These are phyloP conservation scores for Ettlia oleoabundans DNA, from an alignment of 139 green algal genomes.

Conservation along the genomic window DNA sequence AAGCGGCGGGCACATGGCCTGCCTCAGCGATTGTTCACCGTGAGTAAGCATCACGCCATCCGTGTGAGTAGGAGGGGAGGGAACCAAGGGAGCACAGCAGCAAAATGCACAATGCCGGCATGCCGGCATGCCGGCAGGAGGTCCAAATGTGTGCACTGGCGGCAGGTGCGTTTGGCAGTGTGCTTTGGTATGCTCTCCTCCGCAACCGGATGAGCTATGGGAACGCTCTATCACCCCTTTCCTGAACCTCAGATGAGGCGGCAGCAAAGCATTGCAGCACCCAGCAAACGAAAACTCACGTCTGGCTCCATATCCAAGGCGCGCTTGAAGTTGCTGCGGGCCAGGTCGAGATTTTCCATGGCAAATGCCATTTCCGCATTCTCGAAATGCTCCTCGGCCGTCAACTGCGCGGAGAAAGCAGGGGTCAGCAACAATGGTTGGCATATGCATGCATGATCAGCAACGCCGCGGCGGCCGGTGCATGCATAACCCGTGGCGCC, in stretches of 20 bases:
- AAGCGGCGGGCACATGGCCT: background rate
- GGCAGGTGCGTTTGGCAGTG: too few relatives aligned
- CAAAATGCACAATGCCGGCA: too few relatives aligned
- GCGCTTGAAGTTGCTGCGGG: conserved; percentile 18
- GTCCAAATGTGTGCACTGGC: too few relatives aligned
- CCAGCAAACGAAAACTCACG: background rate
- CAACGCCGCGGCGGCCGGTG: background rate
- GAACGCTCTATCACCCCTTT: too few relatives aligned
- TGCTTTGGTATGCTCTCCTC: too few relatives aligned
- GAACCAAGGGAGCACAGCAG: too few relatives aligned
- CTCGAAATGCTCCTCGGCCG: conserved; percentile 39
- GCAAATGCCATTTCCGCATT: conserved; percentile 39
- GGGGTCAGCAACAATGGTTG: background rate
- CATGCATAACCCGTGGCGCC: background rate
- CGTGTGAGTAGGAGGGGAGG: too few relatives aligned
- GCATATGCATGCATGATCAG: background rate
- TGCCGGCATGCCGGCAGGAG: too few relatives aligned
- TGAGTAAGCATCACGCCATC: conserved; percentile 28
- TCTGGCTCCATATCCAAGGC: conserved; percentile 43
- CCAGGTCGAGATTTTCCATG: conserved; percentile 29
- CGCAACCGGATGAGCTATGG: too few relatives aligned
- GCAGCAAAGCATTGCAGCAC: too few relatives aligned
- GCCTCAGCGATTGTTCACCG: conserved; percentile 41
- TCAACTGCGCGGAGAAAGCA: conserved; percentile 7
- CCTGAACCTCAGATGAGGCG: too few relatives aligned